Base-by-base conservation (phyloP, 2,329 filamentous ascomycete genomes). In the Arthroderma sp. region DNA sequence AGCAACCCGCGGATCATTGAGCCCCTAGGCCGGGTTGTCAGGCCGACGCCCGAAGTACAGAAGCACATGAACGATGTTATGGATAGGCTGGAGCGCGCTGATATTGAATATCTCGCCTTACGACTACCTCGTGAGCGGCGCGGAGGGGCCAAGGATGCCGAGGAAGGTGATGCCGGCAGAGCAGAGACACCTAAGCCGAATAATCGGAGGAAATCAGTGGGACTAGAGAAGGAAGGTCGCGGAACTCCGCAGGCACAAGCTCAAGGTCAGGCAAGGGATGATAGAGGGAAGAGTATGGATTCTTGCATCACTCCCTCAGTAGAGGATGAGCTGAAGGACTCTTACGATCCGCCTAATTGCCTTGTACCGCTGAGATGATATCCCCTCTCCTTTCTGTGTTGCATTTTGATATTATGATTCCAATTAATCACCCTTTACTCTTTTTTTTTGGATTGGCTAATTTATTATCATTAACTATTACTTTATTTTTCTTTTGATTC, bases 1-100 rank as follows among this genome's bases (percentile, higher is more conserved):
- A 61, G 66, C 28, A 68, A 73, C 43, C 65, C 72, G 11, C 67
- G 70, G 33, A 65, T 73, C 9, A 65, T 78, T 9, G 71, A 75
- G 45, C 70, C 73, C 3, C 62, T 81, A 6, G 66, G 68, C 29
- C 70, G 72, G 15, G 73, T 75, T 44, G 72, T 80, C 15, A 75
- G 73, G 47, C 67, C 72, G 2, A 58, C 68, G 3, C 66, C 71
- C 1, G 72, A 74, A 51, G 72, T 74, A 3, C 65, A 69, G 48
- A 68, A 66, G 49, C 68, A 73, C 51, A 76, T 77, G 74, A 69
- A 74, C 45, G 67, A 70, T 22, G 60, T 74, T 9, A 79, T 81
- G 66, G 69, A 73, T 51, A 69, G 69, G 3, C 73, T 73, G 42
- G 68, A 70, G 48, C 65, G 73, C 10, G 74, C 74, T 0, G 72